These are phyloP conservation scores for Zoysia matrella DNA, from an alignment of 202 grass and related monocot genomes.

Conservation along the genomic window DNA sequence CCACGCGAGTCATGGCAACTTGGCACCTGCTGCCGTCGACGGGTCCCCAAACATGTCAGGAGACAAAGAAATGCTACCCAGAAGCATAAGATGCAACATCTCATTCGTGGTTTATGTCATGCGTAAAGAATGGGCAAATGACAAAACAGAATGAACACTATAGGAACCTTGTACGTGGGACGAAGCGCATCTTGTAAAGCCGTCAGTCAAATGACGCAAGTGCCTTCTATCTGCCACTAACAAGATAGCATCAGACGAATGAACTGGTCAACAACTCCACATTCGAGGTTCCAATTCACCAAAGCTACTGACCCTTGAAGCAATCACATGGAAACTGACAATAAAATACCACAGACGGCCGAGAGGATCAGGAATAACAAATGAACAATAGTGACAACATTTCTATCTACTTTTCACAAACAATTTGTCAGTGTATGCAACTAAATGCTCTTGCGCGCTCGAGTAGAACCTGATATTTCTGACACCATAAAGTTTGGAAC, in stretches of 20 bases:
- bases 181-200: neutral
- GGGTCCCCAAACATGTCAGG: neutral
- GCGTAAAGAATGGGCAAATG: neutral
- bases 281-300: no score
- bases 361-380: neutral
- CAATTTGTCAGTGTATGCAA: neutral
- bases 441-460: neutral
- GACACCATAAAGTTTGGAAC: neutral
- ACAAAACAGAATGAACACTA: neutral
- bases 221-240: neutral
- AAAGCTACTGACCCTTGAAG: no score
- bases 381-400: neutral
- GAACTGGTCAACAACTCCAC: no score
- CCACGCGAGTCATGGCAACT: neutral
- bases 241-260: neutral
- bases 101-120: no score
- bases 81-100: neutral
- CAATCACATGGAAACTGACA: neutral
- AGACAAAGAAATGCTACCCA: neutral
- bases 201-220: no score
- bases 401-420: no score
- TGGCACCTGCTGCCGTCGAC: neutral
- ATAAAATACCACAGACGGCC: neutral
- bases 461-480: neutral
- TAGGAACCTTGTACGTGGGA: neutral